Evolutionary conservation across 2,329 filamentous ascomycete genomes (phyloP), one percentile per base, ranked within the genome.

Genomic region (Diatrype stigma): DNA sequence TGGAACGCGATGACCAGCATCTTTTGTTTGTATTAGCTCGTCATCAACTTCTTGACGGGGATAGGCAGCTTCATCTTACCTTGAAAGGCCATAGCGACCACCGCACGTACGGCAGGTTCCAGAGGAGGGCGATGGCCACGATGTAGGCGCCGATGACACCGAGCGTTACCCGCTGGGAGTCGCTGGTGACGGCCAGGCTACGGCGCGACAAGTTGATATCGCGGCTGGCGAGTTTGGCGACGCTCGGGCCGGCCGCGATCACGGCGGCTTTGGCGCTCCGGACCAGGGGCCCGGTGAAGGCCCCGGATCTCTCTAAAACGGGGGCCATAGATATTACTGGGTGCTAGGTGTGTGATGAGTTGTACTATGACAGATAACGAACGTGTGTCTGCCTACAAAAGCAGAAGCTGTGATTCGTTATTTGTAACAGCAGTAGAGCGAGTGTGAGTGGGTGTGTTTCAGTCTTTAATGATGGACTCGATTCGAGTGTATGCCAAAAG

Each of bases 1-100:
- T 92, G 88, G 68, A 91, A 92, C 35, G 88, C 88, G 56, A 92
- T 91, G 47, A 89, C 86, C 19, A 92, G 78, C 87, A 91, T 90
- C 84, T 87, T 32, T 30, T 11, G 35, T 17, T 26, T 35, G n/a
- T 14, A 40, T 10, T 16, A n/a, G n/a, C n/a, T n/a, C n/a, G n/a
- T n/a, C n/a, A n/a, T n/a, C n/a, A n/a, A n/a, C n/a, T n/a, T n/a
- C n/a, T n/a, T n/a, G n/a, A n/a, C n/a, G n/a, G n/a, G n/a, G n/a
- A n/a, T n/a, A n/a, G n/a, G n/a, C n/a, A n/a, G 14, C 6, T 7
- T 19, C 7, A 21, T 54, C 65, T 57, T 65, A 87, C 85, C 73
- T 92, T 92, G 74, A 92, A 91, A 3, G 88, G 88, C 87, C 87
- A 92, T 34, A 92, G 71, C 1, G 86, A 76, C 77, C 82, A 86